phyloP scores from a whole-genome alignment of 495 filamentous ascomycete species.

The Aspergillus heteromorphus region DNA sequence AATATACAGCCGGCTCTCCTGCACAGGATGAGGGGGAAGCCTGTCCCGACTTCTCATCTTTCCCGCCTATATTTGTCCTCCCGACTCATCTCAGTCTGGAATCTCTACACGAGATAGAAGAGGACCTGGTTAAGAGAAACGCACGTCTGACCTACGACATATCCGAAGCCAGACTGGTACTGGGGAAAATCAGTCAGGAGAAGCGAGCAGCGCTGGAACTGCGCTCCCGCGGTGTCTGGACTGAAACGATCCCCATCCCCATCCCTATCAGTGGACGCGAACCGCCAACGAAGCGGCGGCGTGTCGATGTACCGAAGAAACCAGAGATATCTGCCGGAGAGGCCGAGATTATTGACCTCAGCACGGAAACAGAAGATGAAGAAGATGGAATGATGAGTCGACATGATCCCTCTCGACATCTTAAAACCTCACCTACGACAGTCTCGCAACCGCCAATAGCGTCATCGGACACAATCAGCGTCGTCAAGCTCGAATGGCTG shows the following conservation, averaged over 20 bases:
- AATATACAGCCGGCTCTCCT: slow-evolving; percentile 5
- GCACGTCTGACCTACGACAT: slow-evolving; percentile 66
- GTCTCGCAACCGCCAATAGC: neutral
- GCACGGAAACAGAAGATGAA: slow-evolving; percentile 30
- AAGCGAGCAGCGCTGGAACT: slow-evolving; percentile 74
- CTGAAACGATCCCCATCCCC: no score
- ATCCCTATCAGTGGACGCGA: slow-evolving; percentile 13
- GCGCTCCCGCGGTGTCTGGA: slow-evolving; percentile 56
- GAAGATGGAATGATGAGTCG: slow-evolving; percentile 14
- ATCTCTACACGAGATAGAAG: slow-evolving; percentile 57
- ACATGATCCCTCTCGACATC: slow-evolving; percentile 2
- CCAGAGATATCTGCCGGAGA: neutral
- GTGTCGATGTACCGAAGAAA: neutral
- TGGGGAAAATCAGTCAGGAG: slow-evolving; percentile 65
- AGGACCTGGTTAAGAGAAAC: slow-evolving; percentile 47
- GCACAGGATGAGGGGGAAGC: neutral
- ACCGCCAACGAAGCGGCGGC: slow-evolving; percentile 24
- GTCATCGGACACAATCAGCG: slow-evolving; percentile 44
- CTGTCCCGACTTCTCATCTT: slow-evolving; percentile 13
- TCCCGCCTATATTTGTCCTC: slow-evolving; percentile 69
- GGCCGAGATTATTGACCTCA: slow-evolving; percentile 23
- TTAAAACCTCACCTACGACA: no score
- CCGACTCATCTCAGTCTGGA: slow-evolving; percentile 60
- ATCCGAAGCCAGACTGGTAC: slow-evolving; percentile 63
- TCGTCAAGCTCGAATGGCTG: slow-evolving; percentile 76